Evolutionary conservation across 495 filamentous ascomycete genomes (phyloP), one percentile per base, ranked within the genome.

Genomic region (Rusavskia elegans): DNA sequence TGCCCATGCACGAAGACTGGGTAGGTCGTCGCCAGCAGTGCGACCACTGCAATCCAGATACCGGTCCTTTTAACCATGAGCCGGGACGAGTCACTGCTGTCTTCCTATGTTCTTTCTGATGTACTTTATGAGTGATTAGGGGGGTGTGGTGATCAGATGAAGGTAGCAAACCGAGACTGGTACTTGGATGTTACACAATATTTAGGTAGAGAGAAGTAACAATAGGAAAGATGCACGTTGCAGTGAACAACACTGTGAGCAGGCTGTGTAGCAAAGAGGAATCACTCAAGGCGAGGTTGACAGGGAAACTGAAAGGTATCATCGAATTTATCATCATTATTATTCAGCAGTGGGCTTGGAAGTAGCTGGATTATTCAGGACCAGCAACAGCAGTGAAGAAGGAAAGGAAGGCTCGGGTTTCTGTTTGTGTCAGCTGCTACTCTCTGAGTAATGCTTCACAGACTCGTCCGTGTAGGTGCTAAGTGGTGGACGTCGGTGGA

Each of bases 1-100:
- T 66, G 57, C 19, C 50, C 52, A 41, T 63, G 49, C 45, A 54
- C 55, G 57, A 63, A 49, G 51, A 52, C 45, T 35, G 51, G 49
- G 45, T 50, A 27, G 35, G 50, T 36, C 42, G 58, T 38, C 21
- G 50, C 56, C 9, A 63, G 53, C 45, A 61, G 48, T 27, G 54
- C 56, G 30, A 54, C 49, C 27, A 41, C 58, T 48, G 50, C 48
- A 37, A 54, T 35, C 32, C 21, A 40, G 50, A 23, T 25, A 32
- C 29, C 48, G 55, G 48, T 35, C 39, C 21, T 50, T 38, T 57
- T 36, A 53, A 63, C 62, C 62, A 66, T 59, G 40, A 29, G 35
- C 40, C 23, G 23, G 29, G 20, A 29, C 23, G 44, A 46, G 9
- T 17, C 3, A 14, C 8, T 6, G n/a, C 14, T 10, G 14, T 20